Evolutionary conservation across 345 rosid species (phyloP), one percentile per base, ranked within the genome.

Genomic region (Punica granatum): DNA sequence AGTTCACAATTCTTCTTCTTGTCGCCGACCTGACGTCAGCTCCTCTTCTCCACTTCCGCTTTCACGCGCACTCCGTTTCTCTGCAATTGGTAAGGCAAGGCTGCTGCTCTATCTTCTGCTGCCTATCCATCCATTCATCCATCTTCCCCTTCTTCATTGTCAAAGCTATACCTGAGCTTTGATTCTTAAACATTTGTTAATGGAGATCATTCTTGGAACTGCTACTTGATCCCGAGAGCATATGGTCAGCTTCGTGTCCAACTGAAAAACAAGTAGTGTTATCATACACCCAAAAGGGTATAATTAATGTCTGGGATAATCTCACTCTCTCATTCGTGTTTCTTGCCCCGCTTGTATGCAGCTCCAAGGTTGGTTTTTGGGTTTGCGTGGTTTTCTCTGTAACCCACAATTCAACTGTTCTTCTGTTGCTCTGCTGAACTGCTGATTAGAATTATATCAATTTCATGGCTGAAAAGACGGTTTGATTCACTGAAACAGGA

Each of bases 361-460:
- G 67, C 72, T 76, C 73, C 80, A 76, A 83, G 97, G 92, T 78
- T 76, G 76, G 91, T 88, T 25, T 35, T 76, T 66, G 69, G 58
- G 16, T 7, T 26, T 58, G n/a, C 59, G 44, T 42, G 31, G 32
- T 15, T 56, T 59, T 7, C 11, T n/a, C 21, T 25, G 60, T 43
- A 16, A n/a, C 54, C 23, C 26, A n/a, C 61, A 26, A 13, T 56
- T 30, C 33, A 56, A 56, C 61, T 28, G 58, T 68, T 35, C 19
- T 53, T n/a, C 53, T 34, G 68, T 33, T 35, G 61, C 60, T 60
- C 51, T 41, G 34, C 18, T 30, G 68, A 19, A 62, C 35, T 6
- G 28, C 58, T 56, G 34, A 56, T 28, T 56, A 28, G 19, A 13
- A 56, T 56, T 26, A 26, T 13, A 30, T 30, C 7, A 13, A 0